Evolutionary conservation across 2,329 filamentous ascomycete genomes (phyloP), one percentile per base, ranked within the genome.

Genomic region (Zarea fungicola): DNA sequence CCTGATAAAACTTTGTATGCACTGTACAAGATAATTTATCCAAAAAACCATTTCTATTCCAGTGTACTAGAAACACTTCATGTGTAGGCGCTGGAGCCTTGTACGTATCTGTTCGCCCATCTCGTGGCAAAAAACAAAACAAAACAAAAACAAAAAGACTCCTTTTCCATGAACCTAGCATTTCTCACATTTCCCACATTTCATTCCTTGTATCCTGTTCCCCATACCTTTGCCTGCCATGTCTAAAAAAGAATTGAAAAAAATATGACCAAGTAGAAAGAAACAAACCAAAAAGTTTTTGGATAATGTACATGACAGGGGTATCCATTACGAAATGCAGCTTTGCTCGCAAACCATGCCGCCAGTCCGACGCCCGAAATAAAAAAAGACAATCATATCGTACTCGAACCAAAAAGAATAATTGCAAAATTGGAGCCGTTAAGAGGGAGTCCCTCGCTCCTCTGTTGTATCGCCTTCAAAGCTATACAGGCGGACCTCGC

Each of bases 401-500:
- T n/a, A n/a, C n/a, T n/a, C n/a, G n/a, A n/a, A 22, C 8, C 29
- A 6, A 34, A 43, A 31, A 34, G 6, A 40, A 47, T 11, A 8
- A 11, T 21, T 19, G n/a, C 16, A 28, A 32, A 29, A 37, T 19
- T 23, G 11, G 11, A 16, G 5, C 4, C 3, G 11, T 65, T 50
- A 79, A 4, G 71, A 74, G 11, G 77, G 75, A 8, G 75, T 80
- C 2, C 77, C 76, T 28, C 67, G 66, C 55, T 77, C 73, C 54
- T 72, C 71, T 29, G 75, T 66, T 35, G 68, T 66, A 45, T 76
- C 72, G 18, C 71, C 74, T 54, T 81, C 78, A 60, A 91, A 92
- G 59, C 83, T 87, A 65, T 91, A 90, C 60, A 99, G 76, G 45
- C 91, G 76, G 28, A 96, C 88, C 59, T 95, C 90, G 55, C 89